A percentile compares a stretch with the other conserved stretches of the same genome.
Evolutionary conservation across 139 green algal genomes (phyloP).

Genomic region (Coelastrella sp.): DNA sequence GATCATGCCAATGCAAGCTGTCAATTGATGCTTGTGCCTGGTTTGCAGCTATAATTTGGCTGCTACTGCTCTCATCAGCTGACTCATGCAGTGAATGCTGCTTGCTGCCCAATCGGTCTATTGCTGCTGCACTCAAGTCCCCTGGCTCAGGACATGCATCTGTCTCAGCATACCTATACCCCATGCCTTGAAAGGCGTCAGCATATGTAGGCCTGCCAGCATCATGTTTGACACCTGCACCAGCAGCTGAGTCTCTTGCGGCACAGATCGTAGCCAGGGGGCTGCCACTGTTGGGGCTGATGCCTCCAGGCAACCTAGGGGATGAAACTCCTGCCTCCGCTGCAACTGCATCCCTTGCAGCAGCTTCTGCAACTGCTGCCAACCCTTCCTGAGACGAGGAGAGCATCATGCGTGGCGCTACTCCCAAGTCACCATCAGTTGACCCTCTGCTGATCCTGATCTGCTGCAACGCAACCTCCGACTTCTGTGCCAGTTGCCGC

Average conservation of each 20-base stretch:
- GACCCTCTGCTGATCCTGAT: neutral
- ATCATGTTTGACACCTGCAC: no score
- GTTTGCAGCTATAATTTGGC: neutral
- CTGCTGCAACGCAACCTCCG: neutral
- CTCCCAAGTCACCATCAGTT: neutral
- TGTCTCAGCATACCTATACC: no score
- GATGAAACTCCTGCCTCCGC: neutral
- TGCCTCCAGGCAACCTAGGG: neutral
- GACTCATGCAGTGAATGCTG: neutral
- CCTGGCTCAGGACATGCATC: no score
- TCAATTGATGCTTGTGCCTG: neutral
- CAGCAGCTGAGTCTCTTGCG: neutral
- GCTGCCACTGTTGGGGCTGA: neutral
- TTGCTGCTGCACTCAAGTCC: no score
- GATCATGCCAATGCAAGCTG: neutral
- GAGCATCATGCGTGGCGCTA: neutral
- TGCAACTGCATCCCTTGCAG: neutral
- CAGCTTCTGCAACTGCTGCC: neutral
- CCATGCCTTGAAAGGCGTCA: no score
- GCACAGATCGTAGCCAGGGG: neutral
- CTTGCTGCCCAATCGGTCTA: neutral
- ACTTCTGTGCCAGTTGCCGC: conserved; percentile 4
- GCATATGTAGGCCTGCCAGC: no score
- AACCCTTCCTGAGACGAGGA: neutral
- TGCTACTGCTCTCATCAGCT: neutral